A percentile compares a stretch with the other conserved stretches of the same genome.
These are phyloP conservation scores for Amaranthus cruentus DNA, from an alignment of 148 eudicot species.

Conservation along the genomic window DNA sequence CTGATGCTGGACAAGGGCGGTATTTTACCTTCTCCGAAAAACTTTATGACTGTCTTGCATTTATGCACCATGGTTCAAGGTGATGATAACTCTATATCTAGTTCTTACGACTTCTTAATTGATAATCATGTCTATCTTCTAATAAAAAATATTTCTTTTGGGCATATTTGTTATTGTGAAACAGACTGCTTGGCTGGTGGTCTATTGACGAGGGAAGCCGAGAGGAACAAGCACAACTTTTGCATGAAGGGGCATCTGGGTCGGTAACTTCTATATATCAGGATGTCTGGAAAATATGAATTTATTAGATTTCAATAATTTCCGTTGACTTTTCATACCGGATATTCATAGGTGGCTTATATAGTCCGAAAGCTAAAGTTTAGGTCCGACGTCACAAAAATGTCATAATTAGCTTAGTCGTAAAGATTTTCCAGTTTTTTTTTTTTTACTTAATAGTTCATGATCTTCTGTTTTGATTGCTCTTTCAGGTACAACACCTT, in stretches of 20 bases:
- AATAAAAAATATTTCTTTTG: neutral
- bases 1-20: conserved; percentile 46
- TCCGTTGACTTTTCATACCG: too few species aligned
- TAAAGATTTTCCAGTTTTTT: too few species aligned
- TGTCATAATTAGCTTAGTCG: too few species aligned
- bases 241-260: conserved; percentile 70
- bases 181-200: conserved; percentile 97
- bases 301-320: too few species aligned
- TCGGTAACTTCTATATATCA: conserved; percentile 21
- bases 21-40: conserved; percentile 62
- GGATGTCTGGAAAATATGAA: neutral
- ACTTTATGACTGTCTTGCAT: conserved; percentile 67
- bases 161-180: conserved; percentile 10
- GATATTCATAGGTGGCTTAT: too few species aligned
- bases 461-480: conserved; percentile 14
- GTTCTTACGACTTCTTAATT: neutral
- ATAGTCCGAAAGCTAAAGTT: too few species aligned
- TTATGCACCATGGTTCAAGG: conserved; percentile 93
- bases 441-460: too few species aligned
- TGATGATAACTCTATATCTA: conserved; percentile 17
- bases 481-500: conserved; percentile 74
- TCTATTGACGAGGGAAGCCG: conserved; percentile 95
- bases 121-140: neutral
- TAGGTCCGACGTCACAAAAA: too few species aligned
- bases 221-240: conserved; percentile 86